Evolutionary conservation across 2,329 filamentous ascomycete species (phyloP), one percentile per base, ranked within the genome.

Genomic region (Phialophora verrucosa): DNA sequence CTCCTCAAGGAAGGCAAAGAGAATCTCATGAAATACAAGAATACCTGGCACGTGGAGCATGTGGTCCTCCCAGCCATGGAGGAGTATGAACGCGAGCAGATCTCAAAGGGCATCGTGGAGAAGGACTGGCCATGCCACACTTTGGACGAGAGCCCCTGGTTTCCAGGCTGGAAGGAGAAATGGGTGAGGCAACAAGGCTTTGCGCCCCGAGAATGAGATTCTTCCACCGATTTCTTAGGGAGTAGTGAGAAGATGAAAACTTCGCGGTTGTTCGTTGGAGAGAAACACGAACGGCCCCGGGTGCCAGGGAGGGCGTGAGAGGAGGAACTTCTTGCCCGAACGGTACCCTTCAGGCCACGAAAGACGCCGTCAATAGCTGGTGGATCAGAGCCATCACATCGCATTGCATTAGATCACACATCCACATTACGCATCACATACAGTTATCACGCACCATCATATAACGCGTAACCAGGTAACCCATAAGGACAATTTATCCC

Each of bases 31-130:
- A 84, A 89, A 71, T 95, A 95, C 74, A 96, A 96, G 80, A 87
- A 84, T n/a, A 90, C 89, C 0, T 92, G 89, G 87, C 90, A 93
- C 77, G 88, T 90, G 1, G 88, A 93, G 75, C 89, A 92, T 77
- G 84, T 92, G 0, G 85, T 87, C 0, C 80, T 91, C 57, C 90
- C 90, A 0, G 82, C 83, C 0, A 73, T 95, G 67, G 84, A 88
- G 72, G 75, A 80, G 69, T 95, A 86, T 80, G 85, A 85, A 50
- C 79, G 77, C 54, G 89, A 91, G 76, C 92, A 96, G 78, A 79
- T 87, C 10, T 83, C 85, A 56, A 83, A 80, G 10, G 89, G 90
- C 0, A 32, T 89, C 64, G 81, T 91, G 4, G 81, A 84, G 59
- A 78, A 79, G 66, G 83, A 83, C 23, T 93, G 90, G 91, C 83